Conservation (phyloP, 495 filamentous ascomycete genomes). For the Hypoxylon perforatum region DNA sequence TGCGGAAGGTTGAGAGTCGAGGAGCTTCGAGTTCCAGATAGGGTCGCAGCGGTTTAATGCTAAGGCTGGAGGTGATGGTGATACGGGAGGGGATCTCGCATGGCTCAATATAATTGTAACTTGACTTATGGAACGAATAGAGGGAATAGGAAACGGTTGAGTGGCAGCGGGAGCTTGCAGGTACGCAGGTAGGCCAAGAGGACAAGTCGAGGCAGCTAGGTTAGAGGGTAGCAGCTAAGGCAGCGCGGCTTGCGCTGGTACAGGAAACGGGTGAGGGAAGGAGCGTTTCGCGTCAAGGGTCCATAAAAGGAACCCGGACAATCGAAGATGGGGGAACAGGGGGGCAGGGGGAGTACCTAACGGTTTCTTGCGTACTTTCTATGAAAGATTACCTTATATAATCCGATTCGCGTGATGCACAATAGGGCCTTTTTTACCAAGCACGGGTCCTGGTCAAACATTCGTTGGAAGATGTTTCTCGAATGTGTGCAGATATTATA, state of each 20-base stretch:
- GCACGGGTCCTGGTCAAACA: conserved; percentile 29
- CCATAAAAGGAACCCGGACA: conserved; percentile 21
- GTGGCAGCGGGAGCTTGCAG: conserved; percentile 36
- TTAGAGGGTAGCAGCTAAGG: not conserved
- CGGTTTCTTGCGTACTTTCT: conserved; percentile 11
- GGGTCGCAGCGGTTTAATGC: conserved; percentile 8
- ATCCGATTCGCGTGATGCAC: conserved; percentile 35
- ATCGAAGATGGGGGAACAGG: conserved; percentile 21
- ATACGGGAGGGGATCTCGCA: conserved; percentile 31
- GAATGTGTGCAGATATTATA: conserved; percentile 10
- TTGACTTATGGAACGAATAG: conserved; percentile 1
- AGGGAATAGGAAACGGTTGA: conserved; percentile 11
- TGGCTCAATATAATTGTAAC: conserved; percentile 18
- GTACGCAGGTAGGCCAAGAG: no score
- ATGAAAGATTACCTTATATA: conserved; percentile 24
- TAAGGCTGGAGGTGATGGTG: conserved; percentile 43
- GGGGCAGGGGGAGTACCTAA: no score
- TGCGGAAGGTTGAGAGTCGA: conserved; percentile 18
- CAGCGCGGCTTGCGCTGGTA: conserved; percentile 1
- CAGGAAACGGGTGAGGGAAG: conserved; percentile 13
- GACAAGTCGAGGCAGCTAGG: conserved; percentile 10
- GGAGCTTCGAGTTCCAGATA: conserved; percentile 6
- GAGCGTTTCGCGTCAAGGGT: conserved; percentile 40
- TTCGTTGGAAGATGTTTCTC: conserved; percentile 31
- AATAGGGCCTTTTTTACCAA: conserved; percentile 16